Evolutionary conservation across 2,329 filamentous ascomycete genomes (phyloP).

Genomic region (Dactylellina leptospora): DNA sequence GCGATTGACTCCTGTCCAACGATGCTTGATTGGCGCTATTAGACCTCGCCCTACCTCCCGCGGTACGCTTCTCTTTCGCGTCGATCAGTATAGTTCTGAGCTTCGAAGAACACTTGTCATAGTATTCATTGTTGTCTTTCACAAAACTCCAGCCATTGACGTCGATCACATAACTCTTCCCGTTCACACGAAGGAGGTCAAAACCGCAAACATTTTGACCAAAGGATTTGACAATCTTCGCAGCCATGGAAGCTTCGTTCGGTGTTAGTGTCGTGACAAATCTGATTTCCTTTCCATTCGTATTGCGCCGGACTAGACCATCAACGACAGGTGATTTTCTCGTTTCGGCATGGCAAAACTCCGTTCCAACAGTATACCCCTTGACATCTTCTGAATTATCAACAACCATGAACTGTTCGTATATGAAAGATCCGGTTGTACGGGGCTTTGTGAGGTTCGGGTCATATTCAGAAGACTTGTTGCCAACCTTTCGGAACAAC

Average conservation of each 20-base stretch:
- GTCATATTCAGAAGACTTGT: slow-evolving; percentile 97
- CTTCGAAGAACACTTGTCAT: slow-evolving; percentile 87
- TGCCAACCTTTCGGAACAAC: slow-evolving; percentile 95
- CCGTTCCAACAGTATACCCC: slow-evolving; percentile 92
- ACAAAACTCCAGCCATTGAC: slow-evolving; percentile 99
- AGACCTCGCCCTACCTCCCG: slow-evolving; percentile 67
- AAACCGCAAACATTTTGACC: slow-evolving; percentile 96
- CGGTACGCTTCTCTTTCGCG: slow-evolving; percentile 59
- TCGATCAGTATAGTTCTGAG: slow-evolving; percentile 86
- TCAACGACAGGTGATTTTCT: slow-evolving; percentile 97
- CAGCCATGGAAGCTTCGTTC: slow-evolving; percentile 84
- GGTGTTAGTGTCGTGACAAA: slow-evolving; percentile 87
- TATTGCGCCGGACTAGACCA: slow-evolving; percentile 92
- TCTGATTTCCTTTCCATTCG: slow-evolving; percentile 93
- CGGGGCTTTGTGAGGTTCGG: slow-evolving; percentile 78
- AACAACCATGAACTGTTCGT: slow-evolving; percentile 95
- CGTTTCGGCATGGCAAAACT: slow-evolving; percentile 95
- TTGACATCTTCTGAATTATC: slow-evolving; percentile 99
- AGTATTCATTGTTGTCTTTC: slow-evolving; percentile 99
- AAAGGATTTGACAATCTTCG: slow-evolving; percentile 88
- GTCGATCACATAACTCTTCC: slow-evolving; percentile 96
- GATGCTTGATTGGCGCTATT: slow-evolving; percentile 59
- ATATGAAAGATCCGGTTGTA: slow-evolving; percentile 85
- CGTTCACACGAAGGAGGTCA: slow-evolving; percentile 84
- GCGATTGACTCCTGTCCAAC: slow-evolving; percentile 58